Evolutionary conservation across 2,329 filamentous ascomycete species (phyloP).

Genomic region (Metarhizium brunneum): DNA sequence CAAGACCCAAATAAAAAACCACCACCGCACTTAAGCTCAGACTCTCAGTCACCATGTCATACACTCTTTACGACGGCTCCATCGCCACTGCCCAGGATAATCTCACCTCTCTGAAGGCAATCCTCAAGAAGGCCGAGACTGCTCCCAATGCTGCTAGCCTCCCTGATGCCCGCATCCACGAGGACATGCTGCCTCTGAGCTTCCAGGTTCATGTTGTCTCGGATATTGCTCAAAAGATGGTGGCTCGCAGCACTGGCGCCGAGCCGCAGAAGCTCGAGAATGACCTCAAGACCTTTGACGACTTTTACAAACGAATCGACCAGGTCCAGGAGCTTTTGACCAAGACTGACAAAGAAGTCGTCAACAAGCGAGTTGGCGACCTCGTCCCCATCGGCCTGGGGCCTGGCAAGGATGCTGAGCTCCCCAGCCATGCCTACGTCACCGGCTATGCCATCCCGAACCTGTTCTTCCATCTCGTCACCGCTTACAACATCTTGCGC

Average conservation of each 20-base stretch:
- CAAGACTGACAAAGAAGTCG: slow-evolving; percentile 21
- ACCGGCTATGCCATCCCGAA: slow-evolving; percentile 45
- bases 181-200: slow-evolving; percentile 34
- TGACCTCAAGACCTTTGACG: slow-evolving; percentile 24
- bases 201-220: slow-evolving; percentile 29
- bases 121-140: slow-evolving; percentile 28
- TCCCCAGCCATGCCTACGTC: slow-evolving; percentile 31
- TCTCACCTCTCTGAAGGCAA: slow-evolving; percentile 20
- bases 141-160: slow-evolving; percentile 22
- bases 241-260: slow-evolving; percentile 22
- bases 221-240: slow-evolving; percentile 21
- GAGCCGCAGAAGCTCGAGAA: slow-evolving; percentile 16
- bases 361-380: slow-evolving; percentile 22
- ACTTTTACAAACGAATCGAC: slow-evolving; percentile 24
- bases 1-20: background rate
- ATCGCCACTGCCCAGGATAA: slow-evolving; percentile 21
- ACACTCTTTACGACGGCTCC: slow-evolving; percentile 32
- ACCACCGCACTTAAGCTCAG: background rate
- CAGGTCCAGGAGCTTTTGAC: slow-evolving; percentile 19
- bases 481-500: slow-evolving; percentile 51
- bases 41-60: slow-evolving; percentile 21
- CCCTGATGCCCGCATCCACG: slow-evolving; percentile 21
- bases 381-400: slow-evolving; percentile 22
- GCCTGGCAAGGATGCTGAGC: slow-evolving; percentile 14
- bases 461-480: slow-evolving; percentile 53